Percentiles rank a stretch among this genome's conserved stretches.
Evolutionary conservation across 495 filamentous ascomycete species (phyloP).

Genomic region (Podospora tetraspora): DNA sequence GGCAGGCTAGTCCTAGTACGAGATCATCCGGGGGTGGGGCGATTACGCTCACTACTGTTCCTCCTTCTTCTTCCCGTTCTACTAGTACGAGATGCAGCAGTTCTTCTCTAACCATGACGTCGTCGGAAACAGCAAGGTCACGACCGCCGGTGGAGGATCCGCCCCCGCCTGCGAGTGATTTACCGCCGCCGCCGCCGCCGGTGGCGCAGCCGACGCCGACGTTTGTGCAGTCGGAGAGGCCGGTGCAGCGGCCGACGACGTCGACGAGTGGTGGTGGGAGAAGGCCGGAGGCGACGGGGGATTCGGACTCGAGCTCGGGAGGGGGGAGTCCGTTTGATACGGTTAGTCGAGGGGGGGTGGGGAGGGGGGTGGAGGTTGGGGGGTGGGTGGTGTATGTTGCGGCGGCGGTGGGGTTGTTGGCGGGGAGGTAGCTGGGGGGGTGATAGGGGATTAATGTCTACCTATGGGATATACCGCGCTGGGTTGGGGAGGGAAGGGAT

Average conservation of each 20-base stretch:
- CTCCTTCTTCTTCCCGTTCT: neutral
- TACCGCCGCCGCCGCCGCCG: neutral
- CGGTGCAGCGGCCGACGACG: constrained; percentile 13
- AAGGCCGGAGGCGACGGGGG: constrained; percentile 10
- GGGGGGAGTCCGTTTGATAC: constrained; percentile 30
- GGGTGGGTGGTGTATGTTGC: neutral
- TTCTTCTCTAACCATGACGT: neutral
- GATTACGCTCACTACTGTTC: neutral
- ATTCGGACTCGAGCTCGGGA: constrained; percentile 10
- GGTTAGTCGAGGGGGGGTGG: neutral
- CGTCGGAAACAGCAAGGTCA: neutral
- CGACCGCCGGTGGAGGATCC: neutral
- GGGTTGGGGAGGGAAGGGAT: neutral
- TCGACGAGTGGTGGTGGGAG: constrained; percentile 7
- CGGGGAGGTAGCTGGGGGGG: neutral
- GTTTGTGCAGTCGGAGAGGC: constrained; percentile 1
- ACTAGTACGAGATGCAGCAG: neutral
- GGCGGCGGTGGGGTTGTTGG: constrained; percentile 11
- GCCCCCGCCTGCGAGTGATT: neutral
- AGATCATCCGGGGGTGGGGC: constrained; percentile 11
- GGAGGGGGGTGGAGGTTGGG: neutral
- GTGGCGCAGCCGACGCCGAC: neutral
- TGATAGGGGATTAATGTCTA: neutral
- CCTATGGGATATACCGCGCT: neutral
- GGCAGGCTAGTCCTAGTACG: constrained; percentile 4